Evolutionary conservation across 2,329 filamentous ascomycete genomes (phyloP), one percentile per base, ranked within the genome.

Genomic region (Amylocarpus encephaloides): DNA sequence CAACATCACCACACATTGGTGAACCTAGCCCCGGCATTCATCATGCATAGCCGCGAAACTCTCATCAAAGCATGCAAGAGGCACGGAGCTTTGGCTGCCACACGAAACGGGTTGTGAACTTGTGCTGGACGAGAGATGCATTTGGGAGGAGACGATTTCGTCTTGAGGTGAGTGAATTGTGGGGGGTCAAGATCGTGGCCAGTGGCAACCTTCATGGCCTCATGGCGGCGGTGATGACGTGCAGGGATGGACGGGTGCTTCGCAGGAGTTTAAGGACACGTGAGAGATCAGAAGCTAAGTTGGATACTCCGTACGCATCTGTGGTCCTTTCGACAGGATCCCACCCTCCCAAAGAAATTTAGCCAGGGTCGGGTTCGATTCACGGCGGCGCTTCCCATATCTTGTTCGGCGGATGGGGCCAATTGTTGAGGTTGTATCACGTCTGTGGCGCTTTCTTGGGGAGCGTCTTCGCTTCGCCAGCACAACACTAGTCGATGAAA

Each of bases 71-170:
- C 12, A 44, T 34, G 42, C 42, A 44, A 32, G 42, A 44, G 30
- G 35, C 48, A 49, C 47, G 47, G 47, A 39, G 41, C 43, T 39
- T 22, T 34, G 18, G n/a, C 33, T 42, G 46, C 32, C 46, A 53
- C 50, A 46, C 38, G 50, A 53, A 53, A 53, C 50, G 32, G 30
- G 29, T 52, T 39, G 50, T 48, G 22, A 26, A n/a, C n/a, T n/a
- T 11, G 39, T 42, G n/a, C 19, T 34, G 42, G 29, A 29, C 15
- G 42, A 22, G 29, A 29, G 7, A 44, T 18, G 42, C 41, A 41
- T 16, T 46, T 39, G 33, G 50, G 41, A 40, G 33, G 22, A 19
- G 33, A 32, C 39, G n/a, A 15, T 16, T 16, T 19, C 18, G 13
- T 5, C 5, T 16, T 16, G 38, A 11, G 38, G 4, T 11, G 18